Percentiles rank a stretch among this genome's conserved stretches.
These are phyloP conservation scores for Candida koratica DNA, from an alignment of 805 yeast species.

Conservation along the genomic window DNA sequence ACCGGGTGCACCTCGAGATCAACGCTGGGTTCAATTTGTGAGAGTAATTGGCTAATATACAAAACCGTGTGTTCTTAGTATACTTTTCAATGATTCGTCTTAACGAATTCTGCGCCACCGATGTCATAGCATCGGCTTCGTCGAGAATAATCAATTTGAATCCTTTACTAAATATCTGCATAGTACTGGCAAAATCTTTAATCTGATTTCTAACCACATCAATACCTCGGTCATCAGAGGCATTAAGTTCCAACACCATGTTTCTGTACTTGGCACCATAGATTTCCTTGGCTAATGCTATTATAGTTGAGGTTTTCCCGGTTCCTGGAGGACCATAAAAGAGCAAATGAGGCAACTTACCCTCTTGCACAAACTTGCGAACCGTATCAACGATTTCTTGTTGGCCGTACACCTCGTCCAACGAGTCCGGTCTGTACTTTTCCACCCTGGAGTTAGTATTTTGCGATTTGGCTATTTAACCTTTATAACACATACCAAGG, in stretches of 20 bases:
- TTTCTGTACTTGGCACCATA: constrained; percentile 79
- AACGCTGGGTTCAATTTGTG: constrained; percentile 95
- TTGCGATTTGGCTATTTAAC: not conserved
- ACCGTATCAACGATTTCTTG: constrained; percentile 81
- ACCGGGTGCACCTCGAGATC: constrained; percentile 90
- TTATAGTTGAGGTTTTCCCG: constrained; percentile 84
- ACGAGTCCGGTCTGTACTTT: constrained; percentile 81
- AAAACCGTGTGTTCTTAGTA: constrained; percentile 91
- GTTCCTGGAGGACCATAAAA: constrained; percentile 96
- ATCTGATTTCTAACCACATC: constrained; percentile 97
- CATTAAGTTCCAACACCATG: constrained; percentile 93
- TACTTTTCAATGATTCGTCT: constrained; percentile 86
- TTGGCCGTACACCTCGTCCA: constrained; percentile 92
- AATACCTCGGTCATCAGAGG: constrained; percentile 92
- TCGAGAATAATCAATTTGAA: constrained; percentile 89
- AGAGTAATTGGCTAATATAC: constrained; percentile 92
- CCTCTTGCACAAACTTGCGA: constrained; percentile 75
- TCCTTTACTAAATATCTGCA: constrained; percentile 84
- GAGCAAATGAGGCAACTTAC: constrained; percentile 82
- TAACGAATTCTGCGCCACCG: constrained; percentile 79
- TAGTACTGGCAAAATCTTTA: constrained; percentile 92
- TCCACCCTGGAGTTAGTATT: constrained; percentile 62
- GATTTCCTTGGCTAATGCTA: constrained; percentile 75
- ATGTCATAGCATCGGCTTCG: constrained; percentile 95
- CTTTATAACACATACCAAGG: constrained; percentile 46